A percentile compares a stretch with the other conserved stretches of the same genome.
Conservation (phyloP, 805 yeast species). For the Barnettozyma pratensis region DNA sequence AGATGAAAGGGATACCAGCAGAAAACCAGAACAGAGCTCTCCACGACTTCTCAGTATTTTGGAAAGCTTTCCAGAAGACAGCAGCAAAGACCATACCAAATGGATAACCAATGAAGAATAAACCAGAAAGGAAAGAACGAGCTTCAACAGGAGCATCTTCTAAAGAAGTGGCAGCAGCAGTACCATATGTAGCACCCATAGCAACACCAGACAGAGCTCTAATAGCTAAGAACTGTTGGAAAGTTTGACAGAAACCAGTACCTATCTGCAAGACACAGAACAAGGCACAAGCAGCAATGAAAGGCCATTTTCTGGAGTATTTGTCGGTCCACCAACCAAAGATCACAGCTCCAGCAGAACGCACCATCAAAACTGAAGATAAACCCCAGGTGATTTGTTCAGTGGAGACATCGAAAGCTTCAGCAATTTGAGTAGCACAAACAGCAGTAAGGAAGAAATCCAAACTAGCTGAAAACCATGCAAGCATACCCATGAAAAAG, state of each 20-base stretch:
- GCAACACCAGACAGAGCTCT: slow-evolving; percentile 56
- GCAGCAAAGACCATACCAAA: slow-evolving; percentile 63
- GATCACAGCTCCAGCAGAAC: slow-evolving; percentile 64
- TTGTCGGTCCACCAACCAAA: slow-evolving; percentile 62
- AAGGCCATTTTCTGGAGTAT: slow-evolving; percentile 66
- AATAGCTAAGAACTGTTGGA: slow-evolving; percentile 54
- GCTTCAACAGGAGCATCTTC: slow-evolving; percentile 62
- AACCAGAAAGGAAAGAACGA: slow-evolving; percentile 58
- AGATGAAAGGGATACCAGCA: slow-evolving; percentile 55
- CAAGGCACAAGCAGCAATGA: slow-evolving; percentile 44
- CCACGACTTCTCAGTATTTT: slow-evolving; percentile 50
- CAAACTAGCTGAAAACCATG: slow-evolving; percentile 63
- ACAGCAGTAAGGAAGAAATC: slow-evolving; percentile 64
- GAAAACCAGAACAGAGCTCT: slow-evolving; percentile 69
- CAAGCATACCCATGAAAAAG: slow-evolving; percentile 50
- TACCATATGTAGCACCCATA: slow-evolving; percentile 47
- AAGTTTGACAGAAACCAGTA: slow-evolving; percentile 56
- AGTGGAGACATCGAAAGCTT: slow-evolving; percentile 39
- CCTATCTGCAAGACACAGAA: slow-evolving; percentile 57
- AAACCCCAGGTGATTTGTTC: slow-evolving; percentile 66
- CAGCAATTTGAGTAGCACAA: slow-evolving; percentile 47
- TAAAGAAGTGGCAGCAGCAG: slow-evolving; percentile 41
- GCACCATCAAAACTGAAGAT: slow-evolving; percentile 66
- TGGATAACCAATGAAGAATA: slow-evolving; percentile 53
- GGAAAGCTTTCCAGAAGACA: slow-evolving; percentile 57